Base-by-base conservation (phyloP, 2,329 filamentous ascomycete species). In the Madurella mycetomatis region DNA sequence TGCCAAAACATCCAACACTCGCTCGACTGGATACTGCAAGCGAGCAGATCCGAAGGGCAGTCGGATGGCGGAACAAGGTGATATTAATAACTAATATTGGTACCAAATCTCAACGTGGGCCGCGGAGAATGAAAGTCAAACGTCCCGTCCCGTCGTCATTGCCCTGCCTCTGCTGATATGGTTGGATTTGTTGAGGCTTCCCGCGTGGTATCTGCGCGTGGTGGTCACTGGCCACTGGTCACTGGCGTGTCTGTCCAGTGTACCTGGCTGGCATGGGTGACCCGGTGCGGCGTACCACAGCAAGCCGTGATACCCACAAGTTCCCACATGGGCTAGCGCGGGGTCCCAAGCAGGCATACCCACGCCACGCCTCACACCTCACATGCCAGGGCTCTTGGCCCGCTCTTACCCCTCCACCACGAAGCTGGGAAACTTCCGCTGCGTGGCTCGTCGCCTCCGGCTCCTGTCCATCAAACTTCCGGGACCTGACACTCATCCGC, bases 241-340 rank as follows among this genome's bases (percentile, higher is more conserved):
- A 25, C 25, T 25, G 7, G 25, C 7, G 25, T 25, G 25, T 25
- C 13, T 37, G 11, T 37, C 11, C 11, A 37, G 11, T 9, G 34
- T 37, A 37, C 34, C 34, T 37, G 34, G 4, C 34, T 37, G 34
- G 34, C 34, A 37, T 37, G 9, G 25, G 25, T 25, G 25, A 25
- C 25, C 25, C 25, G 25, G 25, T 7, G 25, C 25, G 25, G 25
- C 25, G 25, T 25, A 25, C 25, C 25, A 25, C 25, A 25, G 16
- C 39, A 41, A 41, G 39, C 9, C 13, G 39, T 41, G 41, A 15
- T 17, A 15, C 41, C n/a, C 41, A 9, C 41, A 42, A 15, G 41
- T 7, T 42, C 41, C 41, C 18, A 42, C 9, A 48, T 18, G 44
- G 49, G 55, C 49, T 51, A 57, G 55, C 55, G 55, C 55, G 51